Conservation (phyloP, 2,329 filamentous ascomycete genomes). For the Venturiaceae sp. region DNA sequence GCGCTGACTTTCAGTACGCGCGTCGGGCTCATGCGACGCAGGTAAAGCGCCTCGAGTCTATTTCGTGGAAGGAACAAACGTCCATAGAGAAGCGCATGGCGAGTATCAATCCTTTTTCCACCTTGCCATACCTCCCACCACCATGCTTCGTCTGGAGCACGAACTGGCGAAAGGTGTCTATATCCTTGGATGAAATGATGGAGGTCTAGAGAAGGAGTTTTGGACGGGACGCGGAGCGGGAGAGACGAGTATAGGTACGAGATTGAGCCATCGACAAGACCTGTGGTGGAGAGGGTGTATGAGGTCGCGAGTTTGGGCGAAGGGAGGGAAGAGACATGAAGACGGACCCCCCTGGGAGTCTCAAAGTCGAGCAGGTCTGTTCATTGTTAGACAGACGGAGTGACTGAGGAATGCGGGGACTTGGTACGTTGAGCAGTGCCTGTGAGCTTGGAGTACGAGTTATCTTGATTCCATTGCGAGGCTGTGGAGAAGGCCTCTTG, state of each 20-base stretch:
- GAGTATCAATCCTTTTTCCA: conserved; percentile 35
- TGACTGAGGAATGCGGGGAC: not conserved
- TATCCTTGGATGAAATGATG: conserved; percentile 75
- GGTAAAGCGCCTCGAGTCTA: conserved; percentile 75
- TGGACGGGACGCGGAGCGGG: conserved; percentile 56
- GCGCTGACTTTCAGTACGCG: conserved; percentile 72
- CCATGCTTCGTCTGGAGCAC: conserved; percentile 38
- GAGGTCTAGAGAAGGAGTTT: conserved; percentile 67
- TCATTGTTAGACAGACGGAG: conserved; percentile 5
- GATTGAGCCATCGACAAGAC: conserved; percentile 90
- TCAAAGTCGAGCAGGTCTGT: conserved; percentile 78
- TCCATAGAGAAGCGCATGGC: conserved; percentile 61
- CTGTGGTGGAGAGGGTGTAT: conserved; percentile 73
- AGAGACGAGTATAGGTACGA: conserved; percentile 93
- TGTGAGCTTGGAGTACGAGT: conserved; percentile 81
- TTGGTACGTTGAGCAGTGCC: conserved; percentile 55
- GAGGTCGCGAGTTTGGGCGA: conserved; percentile 90
- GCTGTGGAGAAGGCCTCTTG: conserved; percentile 81
- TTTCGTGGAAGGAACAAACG: conserved; percentile 75
- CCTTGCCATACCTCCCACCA: conserved; percentile 46
- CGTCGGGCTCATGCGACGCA: conserved; percentile 67
- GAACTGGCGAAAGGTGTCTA: conserved; percentile 61
- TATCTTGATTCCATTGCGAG: conserved; percentile 83
- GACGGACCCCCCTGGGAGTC: conserved; percentile 71
- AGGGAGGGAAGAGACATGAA: conserved; percentile 84